A percentile compares a stretch with the other conserved stretches of the same genome.
Evolutionary conservation across 139 green algal genomes (phyloP).

Genomic region (Volvox africanus): DNA sequence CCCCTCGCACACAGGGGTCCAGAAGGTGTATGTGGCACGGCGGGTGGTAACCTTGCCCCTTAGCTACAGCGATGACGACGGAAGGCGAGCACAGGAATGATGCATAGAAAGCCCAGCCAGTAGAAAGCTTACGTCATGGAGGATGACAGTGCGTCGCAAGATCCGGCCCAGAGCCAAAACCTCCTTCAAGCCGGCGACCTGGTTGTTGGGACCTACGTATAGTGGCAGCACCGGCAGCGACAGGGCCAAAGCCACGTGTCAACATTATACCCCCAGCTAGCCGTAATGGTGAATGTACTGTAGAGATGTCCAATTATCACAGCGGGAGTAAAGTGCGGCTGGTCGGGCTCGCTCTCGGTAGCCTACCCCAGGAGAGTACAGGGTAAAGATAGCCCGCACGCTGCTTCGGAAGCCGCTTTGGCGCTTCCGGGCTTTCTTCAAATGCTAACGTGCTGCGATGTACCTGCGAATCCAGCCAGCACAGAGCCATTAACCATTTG

Average conservation of each 20-base stretch:
- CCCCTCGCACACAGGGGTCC: too few species aligned
- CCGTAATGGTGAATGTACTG: too few species aligned
- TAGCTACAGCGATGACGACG: too few species aligned
- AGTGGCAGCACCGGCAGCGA: neutral
- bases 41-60: too few species aligned
- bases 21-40: too few species aligned
- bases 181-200: conserved; percentile 45
- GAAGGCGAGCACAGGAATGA: too few species aligned
- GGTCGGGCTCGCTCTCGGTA: too few species aligned
- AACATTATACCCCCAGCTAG: too few species aligned
- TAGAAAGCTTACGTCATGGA: conserved; percentile 18
- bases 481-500: neutral
- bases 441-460: neutral
- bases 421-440: neutral
- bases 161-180: conserved; percentile 31
- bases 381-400: conserved; percentile 28
- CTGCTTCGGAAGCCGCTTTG: neutral
- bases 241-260: neutral
- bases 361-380: conserved; percentile 32
- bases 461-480: neutral
- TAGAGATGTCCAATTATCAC: too few species aligned
- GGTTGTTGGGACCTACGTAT: conserved; percentile 43
- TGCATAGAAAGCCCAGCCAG: too few species aligned
- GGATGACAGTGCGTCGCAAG: conserved; percentile 32
- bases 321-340: too few species aligned